These are phyloP conservation scores for Pichia kluyveri DNA, from an alignment of 805 yeast species.

Conservation along the genomic window DNA sequence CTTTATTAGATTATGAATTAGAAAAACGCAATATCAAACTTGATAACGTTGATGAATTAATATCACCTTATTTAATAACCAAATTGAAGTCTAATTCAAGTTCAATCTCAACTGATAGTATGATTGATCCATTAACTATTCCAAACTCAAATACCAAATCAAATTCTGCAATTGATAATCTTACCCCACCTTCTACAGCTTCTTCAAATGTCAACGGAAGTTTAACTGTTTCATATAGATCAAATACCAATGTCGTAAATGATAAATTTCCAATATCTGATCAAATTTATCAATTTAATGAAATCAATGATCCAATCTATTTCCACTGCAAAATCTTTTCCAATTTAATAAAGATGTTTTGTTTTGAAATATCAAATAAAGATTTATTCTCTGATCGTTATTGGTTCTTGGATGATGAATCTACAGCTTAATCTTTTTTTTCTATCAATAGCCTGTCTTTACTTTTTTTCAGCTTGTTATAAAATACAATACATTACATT, in stretches of 20 bases:
- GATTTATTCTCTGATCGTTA: constrained; percentile 22
- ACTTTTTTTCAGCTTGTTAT: no score
- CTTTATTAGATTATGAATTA: constrained; percentile 23
- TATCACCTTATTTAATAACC: not conserved
- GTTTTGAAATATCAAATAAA: constrained; percentile 28
- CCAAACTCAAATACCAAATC: constrained; percentile 1
- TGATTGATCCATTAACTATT: not conserved
- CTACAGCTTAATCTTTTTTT: not conserved
- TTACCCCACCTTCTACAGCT: constrained; percentile 9
- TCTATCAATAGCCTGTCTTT: no score
- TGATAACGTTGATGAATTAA: not conserved
- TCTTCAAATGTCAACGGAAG: not conserved
- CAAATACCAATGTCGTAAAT: constrained; percentile 23
- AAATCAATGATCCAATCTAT: constrained; percentile 32
- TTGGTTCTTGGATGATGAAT: constrained; percentile 14
- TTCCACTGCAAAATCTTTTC: constrained; percentile 44
- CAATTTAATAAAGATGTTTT: constrained; percentile 37
- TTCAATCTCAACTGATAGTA: not conserved
- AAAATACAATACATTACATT: no score
- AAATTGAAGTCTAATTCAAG: not conserved
- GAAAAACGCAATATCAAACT: constrained; percentile 14
- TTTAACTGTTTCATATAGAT: constrained; percentile 29
- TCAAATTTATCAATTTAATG: constrained; percentile 31
- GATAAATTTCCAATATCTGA: constrained; percentile 28
- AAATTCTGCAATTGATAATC: constrained; percentile 6